These are phyloP conservation scores for Gymnopilus junonius DNA, from an alignment of 768 basidiomycete genomes.

Conservation along the genomic window DNA sequence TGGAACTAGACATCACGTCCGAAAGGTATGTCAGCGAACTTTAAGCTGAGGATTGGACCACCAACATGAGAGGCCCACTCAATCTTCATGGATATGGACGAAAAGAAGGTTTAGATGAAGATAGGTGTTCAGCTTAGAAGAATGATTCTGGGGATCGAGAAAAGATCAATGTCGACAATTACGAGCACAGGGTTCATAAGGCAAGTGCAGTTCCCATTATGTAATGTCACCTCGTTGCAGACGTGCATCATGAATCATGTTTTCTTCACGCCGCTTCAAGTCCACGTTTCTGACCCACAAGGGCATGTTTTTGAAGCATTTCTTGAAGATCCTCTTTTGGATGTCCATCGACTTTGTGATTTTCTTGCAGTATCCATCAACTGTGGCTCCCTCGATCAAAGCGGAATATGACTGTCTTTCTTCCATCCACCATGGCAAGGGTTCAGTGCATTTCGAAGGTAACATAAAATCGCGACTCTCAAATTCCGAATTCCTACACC, in stretches of 20 bases:
- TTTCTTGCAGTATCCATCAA: neutral
- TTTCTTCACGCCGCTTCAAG: slow-evolving; percentile 1
- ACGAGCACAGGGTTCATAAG: slow-evolving; percentile 16
- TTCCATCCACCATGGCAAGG: neutral
- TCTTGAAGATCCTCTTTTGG: neutral
- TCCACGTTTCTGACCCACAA: neutral
- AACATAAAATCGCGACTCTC: neutral
- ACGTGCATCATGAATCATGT: slow-evolving; percentile 15
- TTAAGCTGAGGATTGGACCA: slow-evolving; percentile 1
- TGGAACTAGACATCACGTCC: slow-evolving; percentile 36
- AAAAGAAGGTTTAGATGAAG: slow-evolving; percentile 5
- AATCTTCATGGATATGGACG: slow-evolving; percentile 43
- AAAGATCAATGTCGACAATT: slow-evolving; percentile 8
- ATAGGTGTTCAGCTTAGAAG: slow-evolving; percentile 14
- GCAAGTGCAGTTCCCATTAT: slow-evolving; percentile 16
- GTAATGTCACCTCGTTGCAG: slow-evolving; percentile 26
- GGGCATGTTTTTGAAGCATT: slow-evolving; percentile 18
- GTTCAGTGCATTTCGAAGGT: neutral
- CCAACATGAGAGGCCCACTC: slow-evolving; percentile 53
- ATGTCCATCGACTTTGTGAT: neutral
- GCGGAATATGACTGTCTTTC: neutral
- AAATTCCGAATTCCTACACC: slow-evolving; percentile 15
- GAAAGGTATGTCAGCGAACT: slow-evolving; percentile 1
- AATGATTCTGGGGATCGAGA: slow-evolving; percentile 17
- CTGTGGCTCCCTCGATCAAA: neutral